Conservation (phyloP, 495 filamentous ascomycete species). For the Hyphodiscus hymeniophilus region DNA sequence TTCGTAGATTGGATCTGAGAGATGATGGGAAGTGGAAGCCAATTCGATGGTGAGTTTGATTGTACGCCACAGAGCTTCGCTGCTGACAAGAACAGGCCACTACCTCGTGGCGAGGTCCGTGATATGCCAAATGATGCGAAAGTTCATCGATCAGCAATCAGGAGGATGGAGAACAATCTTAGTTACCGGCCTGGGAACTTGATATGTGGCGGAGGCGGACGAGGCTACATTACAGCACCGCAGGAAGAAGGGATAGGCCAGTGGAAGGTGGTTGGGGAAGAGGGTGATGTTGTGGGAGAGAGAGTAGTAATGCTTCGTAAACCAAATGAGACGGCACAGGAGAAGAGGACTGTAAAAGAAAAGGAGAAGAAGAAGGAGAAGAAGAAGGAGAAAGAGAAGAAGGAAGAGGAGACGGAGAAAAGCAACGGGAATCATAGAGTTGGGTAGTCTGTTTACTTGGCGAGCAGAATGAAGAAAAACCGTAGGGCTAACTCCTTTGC, state of each 20-base stretch:
- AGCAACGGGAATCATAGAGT: no score
- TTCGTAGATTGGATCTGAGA: constrained; percentile 74
- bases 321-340: not conserved
- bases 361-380: constrained; percentile 12
- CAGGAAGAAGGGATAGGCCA: constrained; percentile 57
- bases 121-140: constrained; percentile 67
- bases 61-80: not conserved
- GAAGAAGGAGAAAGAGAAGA: no score
- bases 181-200: constrained; percentile 74
- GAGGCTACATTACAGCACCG: constrained; percentile 52
- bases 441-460: no score
- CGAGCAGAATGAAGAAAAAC: no score
- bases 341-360: constrained; percentile 1
- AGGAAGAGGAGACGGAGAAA: not conserved
- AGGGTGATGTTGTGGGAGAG: constrained; percentile 62
- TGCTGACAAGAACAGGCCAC: constrained; percentile 31
- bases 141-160: constrained; percentile 67
- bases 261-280: constrained; percentile 56
- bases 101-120: constrained; percentile 71
- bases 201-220: constrained; percentile 71
- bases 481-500: no score
- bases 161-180: constrained; percentile 56
- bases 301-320: not conserved
- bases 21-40: constrained; percentile 71
- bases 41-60: constrained; percentile 48